Conservation (phyloP, 352 stramenopile genomes). For the Phytophthora niederhauseri region DNA sequence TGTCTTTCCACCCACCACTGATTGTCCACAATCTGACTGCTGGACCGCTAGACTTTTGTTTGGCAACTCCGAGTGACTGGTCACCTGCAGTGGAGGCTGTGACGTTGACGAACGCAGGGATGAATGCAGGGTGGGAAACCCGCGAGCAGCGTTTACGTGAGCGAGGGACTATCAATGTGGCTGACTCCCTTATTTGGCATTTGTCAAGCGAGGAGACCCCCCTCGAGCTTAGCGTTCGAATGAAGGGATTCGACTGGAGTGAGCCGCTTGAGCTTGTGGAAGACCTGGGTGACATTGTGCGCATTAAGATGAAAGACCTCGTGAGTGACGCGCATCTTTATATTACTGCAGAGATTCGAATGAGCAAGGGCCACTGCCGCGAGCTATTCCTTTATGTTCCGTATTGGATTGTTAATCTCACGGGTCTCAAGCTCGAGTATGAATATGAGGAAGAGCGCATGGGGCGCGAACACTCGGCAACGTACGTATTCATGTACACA, state of each 20-base stretch:
- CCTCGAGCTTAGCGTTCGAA: conserved; percentile 76
- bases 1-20: conserved; percentile 80
- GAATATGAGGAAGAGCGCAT: conserved; percentile 82
- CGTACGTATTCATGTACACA: conserved; percentile 38
- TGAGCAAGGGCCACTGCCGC: conserved; percentile 56
- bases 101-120: conserved; percentile 37
- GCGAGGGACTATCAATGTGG: conserved; percentile 76
- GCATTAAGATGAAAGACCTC: conserved; percentile 82
- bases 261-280: conserved; percentile 62
- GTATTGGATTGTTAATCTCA: conserved; percentile 91
- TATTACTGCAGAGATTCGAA: conserved; percentile 67
- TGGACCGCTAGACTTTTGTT: conserved; percentile 70
- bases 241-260: conserved; percentile 90
- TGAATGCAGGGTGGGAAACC: conserved; percentile 76
- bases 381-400: conserved; percentile 87
- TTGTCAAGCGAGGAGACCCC: conserved; percentile 79
- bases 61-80: conserved; percentile 79
- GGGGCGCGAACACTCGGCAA: conserved; percentile 66
- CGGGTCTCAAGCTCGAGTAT: conserved; percentile 82
- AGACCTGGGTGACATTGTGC: conserved; percentile 57
- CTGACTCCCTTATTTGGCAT: conserved; percentile 85
- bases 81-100: conserved; percentile 51
- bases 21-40: conserved; percentile 85
- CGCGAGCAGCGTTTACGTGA: conserved; percentile 78
- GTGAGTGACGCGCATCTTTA: conserved; percentile 77